Base-by-base conservation (phyloP, 805 yeast genomes). In the Metschnikowia hibisci region DNA sequence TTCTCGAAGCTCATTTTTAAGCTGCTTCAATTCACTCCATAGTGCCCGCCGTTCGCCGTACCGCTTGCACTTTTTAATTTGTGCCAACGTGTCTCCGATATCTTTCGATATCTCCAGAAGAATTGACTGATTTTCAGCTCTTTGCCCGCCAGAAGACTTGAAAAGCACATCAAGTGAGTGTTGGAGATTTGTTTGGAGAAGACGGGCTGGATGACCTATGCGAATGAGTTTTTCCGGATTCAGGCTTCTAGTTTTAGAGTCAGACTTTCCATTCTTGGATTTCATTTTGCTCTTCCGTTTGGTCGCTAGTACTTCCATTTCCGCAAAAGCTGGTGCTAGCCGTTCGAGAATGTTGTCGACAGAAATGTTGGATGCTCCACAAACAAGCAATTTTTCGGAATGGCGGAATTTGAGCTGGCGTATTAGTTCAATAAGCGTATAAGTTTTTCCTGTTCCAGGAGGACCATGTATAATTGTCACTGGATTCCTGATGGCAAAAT, bases 331-430 rank as follows among this genome's bases (percentile, higher is more conserved):
- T 2, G 64, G 61, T 8, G 72, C 60, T 16, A 91, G 61, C 45
- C 97, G 69, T 61, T 91, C 97, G 37, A 90, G 63, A 12, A 91
- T 84, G 0, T 95, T 91, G 60, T 91, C 98, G 1, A 90, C 95
- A 1, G 96, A 80, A 12, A 89, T 82, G 59, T 91, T 91, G 0
- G 97, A 89, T 0, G 98, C 96, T 0, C 96, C 97, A 66, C 97
- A 90, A 0, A 91, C 90, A 23, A 91, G 66, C 0, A 91, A 81
- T 34, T 89, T 62, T 41, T 71, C 73, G 12, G 59, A 53, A 5
- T 55, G 55, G 11, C 62, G 64, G 7, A 66, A 67, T 1, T 80
- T 71, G 39, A 88, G 66, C 57, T 90, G 96, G 40, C 84, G 77
- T 29, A 89, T 81, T 6, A 87, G 66, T 55, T 91, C 97, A 8